Percentiles rank a stretch among this genome's conserved stretches.
phyloP scores from a whole-genome alignment of 768 basidiomycete species.

The Baorangia bicolor region DNA sequence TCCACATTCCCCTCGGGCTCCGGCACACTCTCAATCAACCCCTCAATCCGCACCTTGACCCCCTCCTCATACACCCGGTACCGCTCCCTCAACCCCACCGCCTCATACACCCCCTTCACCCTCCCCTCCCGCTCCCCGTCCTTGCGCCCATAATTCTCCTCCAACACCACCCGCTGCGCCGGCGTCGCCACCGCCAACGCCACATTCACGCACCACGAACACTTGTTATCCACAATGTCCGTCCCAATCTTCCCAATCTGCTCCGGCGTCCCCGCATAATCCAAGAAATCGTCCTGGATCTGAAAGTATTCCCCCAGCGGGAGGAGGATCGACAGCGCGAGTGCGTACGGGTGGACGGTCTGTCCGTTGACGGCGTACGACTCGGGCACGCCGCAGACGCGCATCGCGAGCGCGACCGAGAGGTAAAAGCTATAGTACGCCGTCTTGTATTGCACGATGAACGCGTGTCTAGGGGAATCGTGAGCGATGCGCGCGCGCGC shows the following conservation, averaged over 20 bases:
- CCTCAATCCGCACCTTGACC: slow-evolving; percentile 63
- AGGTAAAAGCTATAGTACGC: slow-evolving; percentile 99
- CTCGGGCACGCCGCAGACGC: slow-evolving; percentile 64
- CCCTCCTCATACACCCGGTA: slow-evolving; percentile 82
- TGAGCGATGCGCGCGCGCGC: too few species aligned
- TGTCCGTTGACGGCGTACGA: slow-evolving; percentile 42
- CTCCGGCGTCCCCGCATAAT: slow-evolving; percentile 87
- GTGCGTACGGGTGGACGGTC: slow-evolving; percentile 59
- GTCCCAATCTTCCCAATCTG: slow-evolving; percentile 96
- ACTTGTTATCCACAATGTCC: slow-evolving; percentile 99
- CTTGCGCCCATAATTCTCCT: slow-evolving; percentile 67
- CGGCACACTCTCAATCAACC: slow-evolving; percentile 70
- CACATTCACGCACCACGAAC: slow-evolving; percentile 92
- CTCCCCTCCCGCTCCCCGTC: slow-evolving; percentile 46
- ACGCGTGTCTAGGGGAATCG: slow-evolving; percentile 67
- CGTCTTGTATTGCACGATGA: slow-evolving; percentile 97
- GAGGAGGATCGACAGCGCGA: slow-evolving; percentile 78
- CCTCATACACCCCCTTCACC: slow-evolving; percentile 72
- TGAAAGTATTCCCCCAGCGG: slow-evolving; percentile 99
- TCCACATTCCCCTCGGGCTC: slow-evolving; percentile 47
- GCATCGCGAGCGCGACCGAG: slow-evolving; percentile 93
- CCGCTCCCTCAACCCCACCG: slow-evolving; percentile 57
- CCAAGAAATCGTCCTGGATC: slow-evolving; percentile 96
- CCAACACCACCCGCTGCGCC: slow-evolving; percentile 58
- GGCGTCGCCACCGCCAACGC: slow-evolving; percentile 62